Base-by-base conservation (phyloP, 768 basidiomycete genomes). In the Macrolepiota albuminosa region DNA sequence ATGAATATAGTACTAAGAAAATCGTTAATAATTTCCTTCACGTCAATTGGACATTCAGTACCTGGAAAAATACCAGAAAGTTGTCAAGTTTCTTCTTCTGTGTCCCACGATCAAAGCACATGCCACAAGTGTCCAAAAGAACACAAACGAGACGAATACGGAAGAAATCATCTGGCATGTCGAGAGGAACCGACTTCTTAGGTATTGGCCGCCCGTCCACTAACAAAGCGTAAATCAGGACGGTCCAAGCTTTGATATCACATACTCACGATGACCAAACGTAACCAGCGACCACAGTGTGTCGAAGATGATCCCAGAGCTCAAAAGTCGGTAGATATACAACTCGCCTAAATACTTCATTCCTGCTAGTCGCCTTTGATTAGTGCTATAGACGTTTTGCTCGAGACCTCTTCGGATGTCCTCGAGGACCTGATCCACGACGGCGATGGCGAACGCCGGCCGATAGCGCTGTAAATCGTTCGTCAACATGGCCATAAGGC, bases 161-260 rank as follows among this genome's bases (percentile, higher is more conserved):
- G 83, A 99, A 99, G 73, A 91, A 98, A 70, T 99, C 97, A 71
- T 98, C 93, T 0, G 92, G 91, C 79, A 91, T 88, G 70, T 99
- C 97, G 56, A 97, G 78, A 3, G 85, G 73, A 62, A 86, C 89
- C 5, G 79, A 70, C 62, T 89, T 85, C 51, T 85, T 84, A 3
- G 93, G 96, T 18, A 92, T 69, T 6, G 95, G 95, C 45, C 95
- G 83, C 2, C 92, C 92, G 39, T 98, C 95, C 49, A 90, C 95
- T 98, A 66, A 37, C 39, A 64, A 34, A 58, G 53, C 68, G 54
- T 71, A 59, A 53, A 14, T 18, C 33, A 40, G 21, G 40, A 34
- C 31, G 33, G 10, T 61, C 4, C 31, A 48, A 57, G 45, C 5
- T 26, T 14, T n/a, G 34, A 46, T 47, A 58, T 54, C 14, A 48